Evolutionary conservation across 176 grass and related monocot genomes (phyloP).

Genomic region (Saccharum officinarum): DNA sequence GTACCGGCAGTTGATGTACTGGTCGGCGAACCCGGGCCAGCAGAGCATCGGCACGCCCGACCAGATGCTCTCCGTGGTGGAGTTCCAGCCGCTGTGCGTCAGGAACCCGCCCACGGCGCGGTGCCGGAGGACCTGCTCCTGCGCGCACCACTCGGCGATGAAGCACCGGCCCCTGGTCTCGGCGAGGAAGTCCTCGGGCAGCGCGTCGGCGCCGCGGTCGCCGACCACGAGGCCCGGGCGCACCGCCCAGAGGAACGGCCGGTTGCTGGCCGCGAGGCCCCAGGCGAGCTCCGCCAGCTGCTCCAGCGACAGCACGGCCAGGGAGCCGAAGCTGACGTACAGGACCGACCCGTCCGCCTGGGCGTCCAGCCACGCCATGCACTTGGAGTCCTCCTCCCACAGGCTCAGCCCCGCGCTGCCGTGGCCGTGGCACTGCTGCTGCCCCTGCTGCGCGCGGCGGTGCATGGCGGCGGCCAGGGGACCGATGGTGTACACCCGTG

Average conservation of each 20-base stretch:
- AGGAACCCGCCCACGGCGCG: conserved; percentile 53
- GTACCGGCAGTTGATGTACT: conserved; percentile 65
- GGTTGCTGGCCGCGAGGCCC: conserved; percentile 34
- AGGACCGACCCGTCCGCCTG: conserved; percentile 43
- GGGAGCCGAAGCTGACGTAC: conserved; percentile 65
- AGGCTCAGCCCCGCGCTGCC: conserved; percentile 32
- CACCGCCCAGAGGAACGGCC: conserved; percentile 47
- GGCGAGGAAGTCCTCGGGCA: conserved; percentile 21
- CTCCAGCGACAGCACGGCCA: conserved; percentile 35
- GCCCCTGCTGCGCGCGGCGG: background rate
- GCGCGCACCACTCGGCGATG: conserved; percentile 54
- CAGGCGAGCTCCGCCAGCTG: conserved; percentile 39
- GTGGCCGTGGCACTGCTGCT: no score
- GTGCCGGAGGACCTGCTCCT: conserved; percentile 64
- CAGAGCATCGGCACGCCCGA: conserved; percentile 60
- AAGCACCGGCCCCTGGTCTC: conserved; percentile 27
- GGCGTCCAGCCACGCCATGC: conserved; percentile 55
- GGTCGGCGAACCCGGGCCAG: conserved; percentile 55
- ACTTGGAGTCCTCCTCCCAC: conserved; percentile 54
- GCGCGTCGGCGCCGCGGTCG: conserved; percentile 22
- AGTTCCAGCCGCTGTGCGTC: conserved; percentile 79
- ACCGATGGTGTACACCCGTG: conserved; percentile 39
- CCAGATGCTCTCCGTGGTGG: conserved; percentile 54
- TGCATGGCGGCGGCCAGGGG: conserved; percentile 40
- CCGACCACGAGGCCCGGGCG: conserved; percentile 23